Evolutionary conservation across 164 flowering plant genomes (phyloP).

Genomic region (Stephania japonica): DNA sequence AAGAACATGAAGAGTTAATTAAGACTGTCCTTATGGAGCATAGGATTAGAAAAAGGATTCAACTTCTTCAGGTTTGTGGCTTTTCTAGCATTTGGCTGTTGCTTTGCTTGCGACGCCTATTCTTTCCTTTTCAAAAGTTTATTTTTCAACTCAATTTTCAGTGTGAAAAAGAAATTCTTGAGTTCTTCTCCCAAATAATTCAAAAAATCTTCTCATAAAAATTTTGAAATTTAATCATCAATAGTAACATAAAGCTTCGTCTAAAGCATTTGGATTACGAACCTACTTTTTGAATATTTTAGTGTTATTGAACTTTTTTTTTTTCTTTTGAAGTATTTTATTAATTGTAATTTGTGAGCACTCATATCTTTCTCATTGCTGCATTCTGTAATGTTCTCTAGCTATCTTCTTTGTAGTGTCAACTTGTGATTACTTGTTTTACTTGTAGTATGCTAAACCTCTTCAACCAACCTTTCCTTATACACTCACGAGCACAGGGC

Average conservation of each 20-base stretch:
- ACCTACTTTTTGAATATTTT: too few species aligned
- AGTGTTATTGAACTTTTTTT: not conserved
- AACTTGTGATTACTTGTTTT: not conserved
- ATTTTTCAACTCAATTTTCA: too few species aligned
- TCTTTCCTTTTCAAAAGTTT: not conserved
- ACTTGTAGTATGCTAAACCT: not conserved
- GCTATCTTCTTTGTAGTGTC: not conserved
- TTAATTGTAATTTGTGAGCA: too few species aligned
- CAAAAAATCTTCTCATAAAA: not conserved
- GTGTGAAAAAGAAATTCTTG: too few species aligned
- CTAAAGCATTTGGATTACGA: not conserved
- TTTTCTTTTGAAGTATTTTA: too few species aligned
- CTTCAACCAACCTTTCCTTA: too few species aligned
- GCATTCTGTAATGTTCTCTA: not conserved
- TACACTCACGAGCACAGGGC: too few species aligned
- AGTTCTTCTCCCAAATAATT: too few species aligned
- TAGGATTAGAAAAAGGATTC: constrained; percentile 57
- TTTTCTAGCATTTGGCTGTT: not conserved
- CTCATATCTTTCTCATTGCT: not conserved
- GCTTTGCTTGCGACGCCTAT: not conserved
- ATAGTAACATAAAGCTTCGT: not conserved
- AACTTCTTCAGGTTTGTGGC: constrained; percentile 65
- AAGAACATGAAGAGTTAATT: constrained; percentile 65
- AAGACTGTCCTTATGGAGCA: constrained; percentile 60
- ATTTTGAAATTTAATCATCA: not conserved